phyloP scores from a whole-genome alignment of 257 asterid species.

The Linaria vulgaris region DNA sequence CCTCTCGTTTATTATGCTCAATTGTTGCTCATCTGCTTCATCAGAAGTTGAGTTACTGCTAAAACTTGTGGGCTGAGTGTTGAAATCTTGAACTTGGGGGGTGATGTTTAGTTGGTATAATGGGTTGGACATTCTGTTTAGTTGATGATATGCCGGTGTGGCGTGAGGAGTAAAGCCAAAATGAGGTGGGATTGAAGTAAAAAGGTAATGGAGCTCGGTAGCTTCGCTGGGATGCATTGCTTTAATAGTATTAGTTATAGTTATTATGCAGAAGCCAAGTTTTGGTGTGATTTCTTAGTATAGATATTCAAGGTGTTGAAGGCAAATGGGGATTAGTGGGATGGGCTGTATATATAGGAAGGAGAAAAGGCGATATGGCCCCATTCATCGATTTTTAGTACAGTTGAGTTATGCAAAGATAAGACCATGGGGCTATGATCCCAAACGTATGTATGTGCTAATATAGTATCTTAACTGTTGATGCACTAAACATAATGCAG shows the following conservation, averaged over 20 bases:
- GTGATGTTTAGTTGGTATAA: conserved; percentile 34
- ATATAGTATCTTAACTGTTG: background rate
- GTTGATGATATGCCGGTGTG: conserved; percentile 37
- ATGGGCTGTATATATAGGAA: conserved; percentile 56
- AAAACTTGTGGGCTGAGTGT: conserved; percentile 51
- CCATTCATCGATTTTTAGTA: conserved; percentile 36
- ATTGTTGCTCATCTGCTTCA: conserved; percentile 75
- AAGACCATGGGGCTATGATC: conserved; percentile 39
- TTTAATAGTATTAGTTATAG: conserved; percentile 6
- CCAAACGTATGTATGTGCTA: conserved; percentile 33
- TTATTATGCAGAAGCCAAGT: conserved; percentile 7
- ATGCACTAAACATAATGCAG: too few relatives aligned
- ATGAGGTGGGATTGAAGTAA: conserved; percentile 53
- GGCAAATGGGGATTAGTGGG: conserved; percentile 50
- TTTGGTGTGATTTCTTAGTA: conserved; percentile 20
- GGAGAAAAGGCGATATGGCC: conserved; percentile 36
- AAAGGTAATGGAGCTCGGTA: conserved; percentile 50
- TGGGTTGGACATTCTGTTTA: conserved; percentile 48
- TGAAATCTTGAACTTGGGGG: conserved; percentile 63
- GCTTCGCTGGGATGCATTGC: conserved; percentile 72
- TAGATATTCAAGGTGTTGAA: conserved; percentile 28
- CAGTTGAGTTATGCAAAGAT: conserved; percentile 54
- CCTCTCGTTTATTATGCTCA: conserved; percentile 71
- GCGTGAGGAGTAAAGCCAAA: conserved; percentile 30
- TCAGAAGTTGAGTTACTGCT: conserved; percentile 87